These are phyloP conservation scores for Trypethelium eluteriae DNA, from an alignment of 495 filamentous ascomycete species.

Conservation along the genomic window DNA sequence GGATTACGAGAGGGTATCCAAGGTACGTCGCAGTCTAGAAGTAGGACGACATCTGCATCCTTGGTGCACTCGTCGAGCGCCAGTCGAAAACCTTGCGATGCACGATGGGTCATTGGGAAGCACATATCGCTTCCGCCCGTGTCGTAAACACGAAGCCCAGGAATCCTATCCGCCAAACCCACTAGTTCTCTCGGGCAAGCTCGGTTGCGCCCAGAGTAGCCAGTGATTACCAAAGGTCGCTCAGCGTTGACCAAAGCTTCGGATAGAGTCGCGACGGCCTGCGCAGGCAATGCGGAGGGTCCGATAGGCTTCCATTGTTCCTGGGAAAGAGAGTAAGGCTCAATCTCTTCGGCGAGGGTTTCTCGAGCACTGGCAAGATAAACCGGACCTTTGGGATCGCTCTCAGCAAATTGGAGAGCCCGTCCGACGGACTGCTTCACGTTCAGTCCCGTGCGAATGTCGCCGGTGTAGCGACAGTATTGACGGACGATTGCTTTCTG, in stretches of 20 bases:
- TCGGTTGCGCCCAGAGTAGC: constrained; percentile 20
- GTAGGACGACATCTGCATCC: constrained; percentile 22
- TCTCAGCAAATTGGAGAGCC: constrained; percentile 20
- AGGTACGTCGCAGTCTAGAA: constrained; percentile 46
- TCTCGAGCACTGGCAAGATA: constrained; percentile 21
- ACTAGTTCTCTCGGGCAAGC: constrained; percentile 14
- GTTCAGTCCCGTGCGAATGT: constrained; percentile 19
- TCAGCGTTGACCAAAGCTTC: constrained; percentile 16
- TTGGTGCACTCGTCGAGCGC: constrained; percentile 16
- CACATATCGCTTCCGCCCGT: constrained; percentile 20
- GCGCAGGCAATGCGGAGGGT: constrained; percentile 12
- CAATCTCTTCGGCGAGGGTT: constrained; percentile 19
- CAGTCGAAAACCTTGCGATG: constrained; percentile 18
- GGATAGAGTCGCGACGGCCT: constrained; percentile 15
- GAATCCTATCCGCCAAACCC: constrained; percentile 16
- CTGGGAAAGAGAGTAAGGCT: constrained; percentile 19
- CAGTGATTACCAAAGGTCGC: constrained; percentile 21
- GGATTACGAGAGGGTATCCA: constrained; percentile 59
- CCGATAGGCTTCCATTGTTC: constrained; percentile 17
- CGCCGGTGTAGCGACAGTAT: constrained; percentile 21
- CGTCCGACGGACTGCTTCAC: constrained; percentile 19
- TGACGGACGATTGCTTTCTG: constrained; percentile 23
- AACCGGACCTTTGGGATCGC: constrained; percentile 22
- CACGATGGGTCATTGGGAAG: constrained; percentile 20
- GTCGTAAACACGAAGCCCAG: constrained; percentile 23